Evolutionary conservation across 331 rosid species (phyloP).

Genomic region (Quercus lobata): DNA sequence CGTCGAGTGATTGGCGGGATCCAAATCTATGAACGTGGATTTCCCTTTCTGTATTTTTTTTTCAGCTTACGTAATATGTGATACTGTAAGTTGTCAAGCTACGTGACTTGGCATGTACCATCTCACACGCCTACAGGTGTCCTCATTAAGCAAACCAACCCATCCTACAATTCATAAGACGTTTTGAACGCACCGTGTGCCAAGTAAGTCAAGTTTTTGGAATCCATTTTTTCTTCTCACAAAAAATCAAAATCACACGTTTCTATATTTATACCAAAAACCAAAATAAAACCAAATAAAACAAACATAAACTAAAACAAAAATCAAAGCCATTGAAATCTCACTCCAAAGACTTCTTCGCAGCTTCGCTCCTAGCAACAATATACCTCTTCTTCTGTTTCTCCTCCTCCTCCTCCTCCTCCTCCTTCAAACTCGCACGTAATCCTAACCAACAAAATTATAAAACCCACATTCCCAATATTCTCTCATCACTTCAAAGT

Average conservation of each 20-base stretch:
- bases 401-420: background rate
- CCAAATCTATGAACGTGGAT: too few species aligned
- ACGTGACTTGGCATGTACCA: too few species aligned
- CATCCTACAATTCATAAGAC: background rate
- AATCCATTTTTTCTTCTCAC: background rate
- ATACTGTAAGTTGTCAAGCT: too few species aligned
- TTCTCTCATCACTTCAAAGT: background rate
- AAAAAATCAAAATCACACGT: too few species aligned
- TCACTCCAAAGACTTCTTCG: slow-evolving; percentile 11
- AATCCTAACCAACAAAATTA: background rate
- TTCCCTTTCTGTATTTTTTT: too few species aligned
- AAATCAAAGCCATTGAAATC: background rate
- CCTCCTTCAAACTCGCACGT: background rate
- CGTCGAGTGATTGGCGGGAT: too few species aligned
- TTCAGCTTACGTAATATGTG: too few species aligned
- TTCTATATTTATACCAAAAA: background rate
- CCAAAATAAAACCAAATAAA: background rate
- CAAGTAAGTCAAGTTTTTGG: background rate
- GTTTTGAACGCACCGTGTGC: background rate
- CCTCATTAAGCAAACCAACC: background rate
- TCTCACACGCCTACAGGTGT: too few species aligned
- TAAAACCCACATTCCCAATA: background rate
- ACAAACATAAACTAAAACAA: background rate
- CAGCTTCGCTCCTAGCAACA: slow-evolving; percentile 5
- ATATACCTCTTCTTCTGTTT: background rate